Conservation (phyloP, 148 eudicot genomes). For the Nepenthes gracilis region DNA sequence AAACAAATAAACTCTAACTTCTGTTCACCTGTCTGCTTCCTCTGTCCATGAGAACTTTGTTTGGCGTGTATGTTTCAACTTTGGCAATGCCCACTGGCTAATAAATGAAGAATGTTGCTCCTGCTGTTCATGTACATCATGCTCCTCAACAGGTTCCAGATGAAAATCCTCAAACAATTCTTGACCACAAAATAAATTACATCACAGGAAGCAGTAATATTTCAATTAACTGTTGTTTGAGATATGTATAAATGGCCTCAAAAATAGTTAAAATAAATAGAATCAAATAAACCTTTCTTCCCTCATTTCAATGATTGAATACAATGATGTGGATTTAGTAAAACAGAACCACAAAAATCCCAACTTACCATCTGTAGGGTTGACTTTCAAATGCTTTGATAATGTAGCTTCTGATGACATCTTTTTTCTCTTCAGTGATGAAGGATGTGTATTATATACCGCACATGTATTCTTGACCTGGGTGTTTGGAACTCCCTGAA, state of each 20-base stretch:
- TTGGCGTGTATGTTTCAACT: slow-evolving; percentile 36
- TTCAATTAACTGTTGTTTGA: slow-evolving; percentile 9
- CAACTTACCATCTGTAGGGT: slow-evolving; percentile 19
- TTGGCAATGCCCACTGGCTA: slow-evolving; percentile 42
- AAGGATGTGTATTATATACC: slow-evolving; percentile 13
- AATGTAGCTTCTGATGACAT: slow-evolving; percentile 24
- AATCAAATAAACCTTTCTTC: neutral
- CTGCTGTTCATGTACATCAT: slow-evolving; percentile 21
- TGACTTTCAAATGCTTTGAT: slow-evolving; percentile 18
- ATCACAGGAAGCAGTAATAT: slow-evolving; percentile 7
- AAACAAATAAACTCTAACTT: too few relatives aligned
- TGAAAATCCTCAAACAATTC: slow-evolving; percentile 19
- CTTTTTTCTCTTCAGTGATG: slow-evolving; percentile 43
- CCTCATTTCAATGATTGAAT: too few relatives aligned
- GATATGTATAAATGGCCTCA: too few relatives aligned
- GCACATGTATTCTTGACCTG: slow-evolving; percentile 24
- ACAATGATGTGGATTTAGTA: too few relatives aligned
- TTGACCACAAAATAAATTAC: slow-evolving; percentile 11
- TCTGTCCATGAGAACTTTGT: slow-evolving; percentile 72
- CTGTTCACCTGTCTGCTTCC: slow-evolving; percentile 67
- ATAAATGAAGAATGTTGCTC: slow-evolving; percentile 25
- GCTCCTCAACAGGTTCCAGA: slow-evolving; percentile 24
- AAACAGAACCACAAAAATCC: too few relatives aligned
- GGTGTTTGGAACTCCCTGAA: slow-evolving; percentile 25
- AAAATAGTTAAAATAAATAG: neutral